Base-by-base conservation (phyloP, 176 grass and related monocot species). In the Raddia distichophylla region DNA sequence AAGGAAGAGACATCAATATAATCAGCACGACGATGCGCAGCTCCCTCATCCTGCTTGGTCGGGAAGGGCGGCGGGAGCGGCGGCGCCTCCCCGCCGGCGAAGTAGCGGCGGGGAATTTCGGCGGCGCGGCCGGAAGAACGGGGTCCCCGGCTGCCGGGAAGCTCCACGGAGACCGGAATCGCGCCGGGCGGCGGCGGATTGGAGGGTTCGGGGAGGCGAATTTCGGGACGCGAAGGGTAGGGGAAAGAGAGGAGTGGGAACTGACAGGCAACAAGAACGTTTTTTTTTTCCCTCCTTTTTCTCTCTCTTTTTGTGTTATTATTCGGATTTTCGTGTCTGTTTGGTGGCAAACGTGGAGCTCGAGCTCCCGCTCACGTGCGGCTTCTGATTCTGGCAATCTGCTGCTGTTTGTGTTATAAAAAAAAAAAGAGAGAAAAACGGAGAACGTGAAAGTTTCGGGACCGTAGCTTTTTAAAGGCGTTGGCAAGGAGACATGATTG, bases 1-100 rank as follows among this genome's bases (percentile, higher is more conserved):
- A 78, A 60, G 86, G 86, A 49, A 88, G 47, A 2, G 74, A 83
- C 14, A 51, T 8, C 42, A 50, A 2, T 4, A 88, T 51, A 40
- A 78, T 8, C 37, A 83, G n/a, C 6, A 88, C 12, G 47, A 18
- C 18, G 59, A 78, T 2, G 18, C 59, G 67, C 65, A 78, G 49
- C 59, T 73, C 51, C 48, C 40, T 73, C 80, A 83, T 83, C 49
- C 32, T 10, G 67, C 50, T 19, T 48, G 22, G n/a, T 35, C 3
- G 20, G 17, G 20, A 17, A 49, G 32, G 33, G 0, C 27, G n/a
- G 64, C 54, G 42, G 69, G 10, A n/a, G 5, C 47, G 45, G 45
- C 37, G 50, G 37, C 16, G 60, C 67, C 44, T 49, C 67, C 18
- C 67, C 67, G n/a, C 2, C 67, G 67, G 67, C 45, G 67, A 27